These are phyloP conservation scores for Coffea humblotiana DNA, from an alignment of 305 asterid genomes.

Conservation along the genomic window DNA sequence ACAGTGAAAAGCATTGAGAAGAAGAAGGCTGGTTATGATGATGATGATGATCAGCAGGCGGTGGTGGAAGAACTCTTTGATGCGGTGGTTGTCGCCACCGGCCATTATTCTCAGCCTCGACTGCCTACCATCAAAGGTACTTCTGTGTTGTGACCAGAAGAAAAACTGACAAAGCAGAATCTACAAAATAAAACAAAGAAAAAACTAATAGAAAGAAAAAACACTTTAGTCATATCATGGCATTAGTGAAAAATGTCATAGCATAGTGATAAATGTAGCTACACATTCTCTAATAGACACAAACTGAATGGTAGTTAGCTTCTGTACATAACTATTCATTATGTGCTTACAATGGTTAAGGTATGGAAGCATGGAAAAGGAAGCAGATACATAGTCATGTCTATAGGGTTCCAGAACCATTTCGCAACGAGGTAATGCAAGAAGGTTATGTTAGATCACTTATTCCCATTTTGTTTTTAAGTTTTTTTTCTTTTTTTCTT, in stretches of 20 bases:
- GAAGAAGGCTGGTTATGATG: neutral
- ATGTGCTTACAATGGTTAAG: conserved; percentile 21
- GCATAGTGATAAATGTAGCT: too few species aligned
- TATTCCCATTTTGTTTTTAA: neutral
- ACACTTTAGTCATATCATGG: too few species aligned
- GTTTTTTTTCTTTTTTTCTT: too few species aligned
- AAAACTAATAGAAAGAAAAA: too few species aligned
- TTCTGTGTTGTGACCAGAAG: too few species aligned
- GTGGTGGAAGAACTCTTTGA: conserved; percentile 67
- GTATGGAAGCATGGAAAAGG: conserved; percentile 82
- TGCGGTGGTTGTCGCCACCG: conserved; percentile 92
- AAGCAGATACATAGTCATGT: conserved; percentile 83
- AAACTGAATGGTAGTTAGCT: too few species aligned
- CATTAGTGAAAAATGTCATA: too few species aligned
- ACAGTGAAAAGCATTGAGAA: conserved; percentile 45
- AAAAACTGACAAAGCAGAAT: too few species aligned
- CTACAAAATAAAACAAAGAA: too few species aligned
- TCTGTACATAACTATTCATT: neutral
- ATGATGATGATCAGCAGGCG: conserved; percentile 15
- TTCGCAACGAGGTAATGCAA: conserved; percentile 63
- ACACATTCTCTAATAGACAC: too few species aligned
- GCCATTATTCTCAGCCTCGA: conserved; percentile 81
- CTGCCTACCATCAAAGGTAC: conserved; percentile 72
- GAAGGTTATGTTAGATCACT: neutral
- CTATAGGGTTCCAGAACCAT: conserved; percentile 78